Evolutionary conservation across 2,329 filamentous ascomycete species (phyloP).

Genomic region (Metarhizium robertsii): DNA sequence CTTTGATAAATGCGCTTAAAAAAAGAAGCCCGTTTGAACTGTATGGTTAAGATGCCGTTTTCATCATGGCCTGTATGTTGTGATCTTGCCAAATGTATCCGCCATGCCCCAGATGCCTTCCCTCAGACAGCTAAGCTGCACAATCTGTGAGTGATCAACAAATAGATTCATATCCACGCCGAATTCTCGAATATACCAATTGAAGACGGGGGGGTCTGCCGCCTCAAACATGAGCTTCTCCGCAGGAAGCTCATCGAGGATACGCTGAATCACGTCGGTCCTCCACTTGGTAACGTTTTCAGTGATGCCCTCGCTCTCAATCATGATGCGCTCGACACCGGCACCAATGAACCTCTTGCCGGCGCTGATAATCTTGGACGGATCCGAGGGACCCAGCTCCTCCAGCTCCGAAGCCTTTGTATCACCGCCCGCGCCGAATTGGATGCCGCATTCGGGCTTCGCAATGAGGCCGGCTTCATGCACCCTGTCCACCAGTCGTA

Average conservation of each 20-base stretch:
- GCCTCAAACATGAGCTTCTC: conserved; percentile 51
- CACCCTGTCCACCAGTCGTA: conserved; percentile 36
- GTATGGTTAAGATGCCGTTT: too few species aligned
- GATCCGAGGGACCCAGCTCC: neutral
- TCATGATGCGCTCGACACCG: conserved; percentile 47
- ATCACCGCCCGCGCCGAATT: conserved; percentile 47
- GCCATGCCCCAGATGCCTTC: conserved; percentile 46
- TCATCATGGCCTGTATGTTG: neutral
- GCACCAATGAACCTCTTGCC: conserved; percentile 39
- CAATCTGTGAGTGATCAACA: conserved; percentile 48
- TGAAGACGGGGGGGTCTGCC: conserved; percentile 44
- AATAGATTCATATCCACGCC: conserved; percentile 48
- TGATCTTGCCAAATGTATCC: conserved; percentile 36
- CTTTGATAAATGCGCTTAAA: too few species aligned
- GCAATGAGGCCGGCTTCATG: conserved; percentile 38
- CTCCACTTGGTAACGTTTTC: conserved; percentile 45
- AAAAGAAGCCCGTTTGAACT: too few species aligned
- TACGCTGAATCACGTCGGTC: conserved; percentile 43
- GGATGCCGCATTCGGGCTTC: conserved; percentile 46
- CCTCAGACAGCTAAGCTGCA: conserved; percentile 41
- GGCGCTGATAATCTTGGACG: conserved; percentile 28
- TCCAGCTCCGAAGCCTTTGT: conserved; percentile 33
- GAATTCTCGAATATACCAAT: conserved; percentile 48
- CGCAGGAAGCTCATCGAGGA: conserved; percentile 38
- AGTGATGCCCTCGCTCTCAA: conserved; percentile 50